Percentiles rank a stretch among this genome's conserved stretches.
Conservation (phyloP, 1,284 basidiomycete genomes). For the Microbotryomycetes sp. region DNA sequence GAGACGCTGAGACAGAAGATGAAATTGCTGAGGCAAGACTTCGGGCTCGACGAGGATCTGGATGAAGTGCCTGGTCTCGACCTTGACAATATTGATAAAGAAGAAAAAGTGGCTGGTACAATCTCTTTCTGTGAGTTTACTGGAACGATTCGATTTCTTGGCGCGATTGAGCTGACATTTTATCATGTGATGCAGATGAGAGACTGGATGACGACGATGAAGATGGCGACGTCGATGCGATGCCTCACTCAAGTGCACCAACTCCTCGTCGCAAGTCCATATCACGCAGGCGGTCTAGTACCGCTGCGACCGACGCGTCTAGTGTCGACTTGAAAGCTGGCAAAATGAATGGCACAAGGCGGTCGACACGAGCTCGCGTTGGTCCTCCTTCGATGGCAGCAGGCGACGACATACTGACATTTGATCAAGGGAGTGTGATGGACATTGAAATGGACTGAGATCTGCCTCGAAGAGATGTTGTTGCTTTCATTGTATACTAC, state of each 20-base stretch:
- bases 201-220: conserved; percentile 28
- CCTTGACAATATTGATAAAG: conserved; percentile 28
- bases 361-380: neutral
- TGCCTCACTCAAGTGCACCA: neutral
- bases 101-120: conserved; percentile 26
- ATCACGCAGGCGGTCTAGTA: neutral
- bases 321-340: neutral
- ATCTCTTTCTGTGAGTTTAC: conserved; percentile 25
- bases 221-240: neutral
- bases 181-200: conserved; percentile 14
- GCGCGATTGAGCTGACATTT: neutral
- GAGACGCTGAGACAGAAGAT: conserved; percentile 52
- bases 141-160: neutral
- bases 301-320: neutral
- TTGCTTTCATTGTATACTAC: no score
- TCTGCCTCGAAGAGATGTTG: no score
- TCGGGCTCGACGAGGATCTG: neutral
- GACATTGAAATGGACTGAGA: neutral
- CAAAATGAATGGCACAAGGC: neutral
- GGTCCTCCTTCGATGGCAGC: neutral
- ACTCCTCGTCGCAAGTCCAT: neutral
- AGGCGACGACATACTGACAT: neutral
- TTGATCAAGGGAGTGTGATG: neutral
- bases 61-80: conserved; percentile 21
- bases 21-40: neutral